phyloP scores from a whole-genome alignment of 257 asterid species.

The Mentha longifolia region DNA sequence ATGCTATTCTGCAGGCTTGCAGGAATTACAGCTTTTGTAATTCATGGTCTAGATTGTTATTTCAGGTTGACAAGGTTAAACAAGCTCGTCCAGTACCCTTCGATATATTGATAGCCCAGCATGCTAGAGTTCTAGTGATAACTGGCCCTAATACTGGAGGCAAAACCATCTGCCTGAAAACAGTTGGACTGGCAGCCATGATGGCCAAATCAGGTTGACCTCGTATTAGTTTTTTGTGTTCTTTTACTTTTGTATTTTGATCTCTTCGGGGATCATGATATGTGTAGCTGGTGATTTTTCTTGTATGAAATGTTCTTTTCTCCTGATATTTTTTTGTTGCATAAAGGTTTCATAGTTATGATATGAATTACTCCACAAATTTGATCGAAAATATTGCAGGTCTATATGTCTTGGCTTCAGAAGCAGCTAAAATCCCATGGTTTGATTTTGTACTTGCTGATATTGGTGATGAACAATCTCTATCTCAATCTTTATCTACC shows the following conservation, averaged over 20 bases:
- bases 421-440: conserved; percentile 94
- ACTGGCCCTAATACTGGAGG: conserved; percentile 99
- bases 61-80: conserved; percentile 75
- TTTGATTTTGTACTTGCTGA: conserved; percentile 95
- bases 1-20: conserved; percentile 5
- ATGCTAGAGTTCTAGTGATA: conserved; percentile 74
- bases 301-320: not conserved
- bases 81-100: conserved; percentile 81
- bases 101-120: conserved; percentile 64
- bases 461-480: conserved; percentile 97
- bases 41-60: conserved; percentile 33
- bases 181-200: conserved; percentile 96
- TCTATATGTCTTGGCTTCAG: conserved; percentile 88
- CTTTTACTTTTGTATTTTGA: conserved; percentile 8
- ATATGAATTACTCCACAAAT: conserved; percentile 9
- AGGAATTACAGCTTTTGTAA: conserved; percentile 1
- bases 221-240: conserved; percentile 2
- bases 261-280: not conserved
- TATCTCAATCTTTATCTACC: conserved; percentile 94
- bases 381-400: conserved; percentile 56
- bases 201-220: conserved; percentile 96
- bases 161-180: conserved; percentile 94
- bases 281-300: conserved; percentile 15
- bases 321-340: not conserved
- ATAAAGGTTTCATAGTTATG: conserved; percentile 13